These are phyloP conservation scores for Angophora floribunda DNA, from an alignment of 345 rosid species.

Conservation along the genomic window DNA sequence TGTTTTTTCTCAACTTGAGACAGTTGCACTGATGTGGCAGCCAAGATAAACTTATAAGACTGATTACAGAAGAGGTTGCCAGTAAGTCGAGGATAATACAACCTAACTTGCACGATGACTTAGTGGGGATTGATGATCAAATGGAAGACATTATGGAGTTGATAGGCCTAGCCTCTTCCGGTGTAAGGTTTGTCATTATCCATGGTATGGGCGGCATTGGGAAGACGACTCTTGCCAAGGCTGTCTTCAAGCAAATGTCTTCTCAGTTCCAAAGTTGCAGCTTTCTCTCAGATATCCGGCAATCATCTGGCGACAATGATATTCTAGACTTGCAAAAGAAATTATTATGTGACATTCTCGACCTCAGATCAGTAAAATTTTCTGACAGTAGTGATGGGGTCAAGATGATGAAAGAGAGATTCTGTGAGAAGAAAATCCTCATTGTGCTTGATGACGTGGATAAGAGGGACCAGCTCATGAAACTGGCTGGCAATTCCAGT, in stretches of 20 bases:
- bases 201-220: conserved; percentile 10
- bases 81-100: neutral
- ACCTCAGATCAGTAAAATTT: neutral
- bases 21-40: neutral
- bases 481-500: neutral
- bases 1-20: neutral
- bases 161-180: neutral
- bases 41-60: neutral
- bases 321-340: neutral
- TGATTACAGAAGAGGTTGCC: neutral
- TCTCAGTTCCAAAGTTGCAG: conserved; percentile 1
- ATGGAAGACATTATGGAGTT: neutral
- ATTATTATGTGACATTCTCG: neutral
- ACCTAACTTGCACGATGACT: neutral
- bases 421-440: neutral
- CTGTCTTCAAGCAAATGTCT: neutral
- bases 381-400: neutral
- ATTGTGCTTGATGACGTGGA: neutral
- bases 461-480: neutral
- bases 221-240: conserved; percentile 1
- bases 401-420: neutral
- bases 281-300: conserved; percentile 6
- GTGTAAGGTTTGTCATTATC: conserved; percentile 1
- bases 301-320: neutral
- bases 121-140: neutral